These are phyloP conservation scores for Neopestalotiopsis sp. DNA, from an alignment of 2,329 filamentous ascomycete species.

Conservation along the genomic window DNA sequence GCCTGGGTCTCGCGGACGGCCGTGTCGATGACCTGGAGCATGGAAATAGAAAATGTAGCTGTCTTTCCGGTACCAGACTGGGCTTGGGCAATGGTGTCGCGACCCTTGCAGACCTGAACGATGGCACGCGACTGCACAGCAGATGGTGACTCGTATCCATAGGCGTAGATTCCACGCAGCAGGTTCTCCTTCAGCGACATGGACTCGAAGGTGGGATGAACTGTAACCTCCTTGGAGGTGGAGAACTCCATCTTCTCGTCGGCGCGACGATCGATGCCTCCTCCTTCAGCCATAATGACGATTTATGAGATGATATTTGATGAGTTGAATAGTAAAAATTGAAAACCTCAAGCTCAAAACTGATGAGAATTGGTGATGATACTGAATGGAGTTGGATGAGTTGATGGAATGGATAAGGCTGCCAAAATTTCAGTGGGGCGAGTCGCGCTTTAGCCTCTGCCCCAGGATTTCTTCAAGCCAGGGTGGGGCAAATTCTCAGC, in stretches of 20 bases:
- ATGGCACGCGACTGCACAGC: conserved; percentile 98
- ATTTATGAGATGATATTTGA: conserved; percentile 2
- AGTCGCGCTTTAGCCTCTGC: conserved; percentile 10
- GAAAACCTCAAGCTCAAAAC: background rate
- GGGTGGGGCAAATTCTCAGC: background rate
- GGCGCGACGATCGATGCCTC: conserved; percentile 82
- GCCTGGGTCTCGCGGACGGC: conserved; percentile 92
- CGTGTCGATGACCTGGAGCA: conserved; percentile 94
- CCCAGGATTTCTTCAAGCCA: background rate
- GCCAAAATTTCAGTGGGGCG: conserved; percentile 19
- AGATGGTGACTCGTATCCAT: conserved; percentile 97
- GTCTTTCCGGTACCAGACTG: conserved; percentile 98
- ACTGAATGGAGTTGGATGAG: background rate
- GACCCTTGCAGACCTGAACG: conserved; percentile 98
- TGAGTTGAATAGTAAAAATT: background rate
- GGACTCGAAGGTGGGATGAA: conserved; percentile 90
- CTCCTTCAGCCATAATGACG: conserved; percentile 80
- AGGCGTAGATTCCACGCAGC: conserved; percentile 95
- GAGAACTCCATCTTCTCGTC: conserved; percentile 98
- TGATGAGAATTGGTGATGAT: background rate
- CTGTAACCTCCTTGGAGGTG: conserved; percentile 96
- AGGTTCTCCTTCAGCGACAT: conserved; percentile 99
- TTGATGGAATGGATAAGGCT: conserved; percentile 16
- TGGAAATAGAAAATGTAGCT: conserved; percentile 94
- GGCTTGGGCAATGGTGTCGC: conserved; percentile 97